Base-by-base conservation (phyloP, 768 basidiomycete species). In the Artomyces pyxidatus region DNA sequence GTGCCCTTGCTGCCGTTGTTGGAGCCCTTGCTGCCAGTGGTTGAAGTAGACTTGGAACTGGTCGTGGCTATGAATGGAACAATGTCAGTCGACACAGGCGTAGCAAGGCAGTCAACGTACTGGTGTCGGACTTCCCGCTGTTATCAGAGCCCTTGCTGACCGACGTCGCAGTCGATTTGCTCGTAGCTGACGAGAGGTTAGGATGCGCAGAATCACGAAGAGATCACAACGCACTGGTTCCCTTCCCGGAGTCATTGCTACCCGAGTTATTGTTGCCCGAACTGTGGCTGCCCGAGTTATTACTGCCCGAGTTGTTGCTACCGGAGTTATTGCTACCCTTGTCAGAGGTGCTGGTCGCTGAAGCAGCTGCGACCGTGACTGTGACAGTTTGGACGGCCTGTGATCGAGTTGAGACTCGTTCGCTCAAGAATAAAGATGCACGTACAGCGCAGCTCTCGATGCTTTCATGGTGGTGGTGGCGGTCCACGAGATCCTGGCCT, bases 371-470 rank as follows among this genome's bases (percentile, higher is more conserved):
- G 28, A 29, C 43, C 11, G 43, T 44, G n/a, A 29, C n/a, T 9
- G 43, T 44, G n/a, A 29, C 43, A 17, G 43, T 44, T 7, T 21
- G 43, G 43, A 44, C 23, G 17, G 27, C 43, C 23, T 23, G 23
- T 26, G 43, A 44, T 8, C n/a, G 28, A 27, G 23, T 17, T 44
- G 43, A 44, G 17, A 28, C 11, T n/a, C 16, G 12, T n/a, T n/a
- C 16, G n/a, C n/a, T n/a, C 26, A 30, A 10, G 26, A 30, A 32
- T 17, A 29, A 26, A 17, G 16, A 27, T n/a, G 28, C 25, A 44
- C 43, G 43, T 14, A 44, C 43, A 30, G 23, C 26, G 27, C 43
- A 44, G 29, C 28, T 44, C 43, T 44, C 43, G n/a, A n/a, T n/a
- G n/a, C n/a, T n/a, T n/a, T n/a, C n/a, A n/a, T n/a, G n/a, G 6